Base-by-base conservation (phyloP, 805 yeast species). In the Lachancea sp. region DNA sequence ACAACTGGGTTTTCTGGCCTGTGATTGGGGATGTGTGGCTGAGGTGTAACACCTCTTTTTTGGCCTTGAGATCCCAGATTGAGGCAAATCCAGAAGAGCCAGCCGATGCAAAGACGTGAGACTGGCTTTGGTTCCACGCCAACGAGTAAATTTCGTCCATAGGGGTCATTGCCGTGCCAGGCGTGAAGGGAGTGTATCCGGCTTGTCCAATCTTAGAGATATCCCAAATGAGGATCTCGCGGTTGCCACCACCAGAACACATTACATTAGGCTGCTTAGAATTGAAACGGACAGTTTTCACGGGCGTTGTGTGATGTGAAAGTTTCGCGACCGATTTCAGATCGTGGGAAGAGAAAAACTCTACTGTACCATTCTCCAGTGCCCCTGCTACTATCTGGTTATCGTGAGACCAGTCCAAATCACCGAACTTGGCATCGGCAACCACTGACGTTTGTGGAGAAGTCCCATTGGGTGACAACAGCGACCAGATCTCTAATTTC, bases 181-280 rank as follows among this genome's bases (percentile, higher is more conserved):
- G 92, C 4, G 74, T 56, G 37, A 74, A 63, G 20, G 74, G 74
- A 6, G 59, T 46, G 44, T 67, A 56, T 21, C 42, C 49, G 3
- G 45, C 23, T 9, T 50, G 43, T 4, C 64, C 65, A 24, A 74
- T 72, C n/a, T 78, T 78, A 46, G 74, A 76, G 22, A 85, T 70
- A 68, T 92, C 96, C 96, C 97, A 92, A 41, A 92, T 76, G 55
- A 73, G 81, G 38, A 92, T 78, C 67, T 90, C 94, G 46, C 96
- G 94, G 45, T 79, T 77, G n/a, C 80, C 69, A 42, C 96, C 96
- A 35, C 94, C 96, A 13, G 96, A 77, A 4, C 83, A 95, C 51
- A 92, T 64, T 19, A 85, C 72, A 47, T 82, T 80, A 32, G 68
- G 62, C 58, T 85, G 87, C 36, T 74, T 67, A 3, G 86, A 83